Conservation (phyloP, 139 green algal species). For the Micractinium conductrix region DNA sequence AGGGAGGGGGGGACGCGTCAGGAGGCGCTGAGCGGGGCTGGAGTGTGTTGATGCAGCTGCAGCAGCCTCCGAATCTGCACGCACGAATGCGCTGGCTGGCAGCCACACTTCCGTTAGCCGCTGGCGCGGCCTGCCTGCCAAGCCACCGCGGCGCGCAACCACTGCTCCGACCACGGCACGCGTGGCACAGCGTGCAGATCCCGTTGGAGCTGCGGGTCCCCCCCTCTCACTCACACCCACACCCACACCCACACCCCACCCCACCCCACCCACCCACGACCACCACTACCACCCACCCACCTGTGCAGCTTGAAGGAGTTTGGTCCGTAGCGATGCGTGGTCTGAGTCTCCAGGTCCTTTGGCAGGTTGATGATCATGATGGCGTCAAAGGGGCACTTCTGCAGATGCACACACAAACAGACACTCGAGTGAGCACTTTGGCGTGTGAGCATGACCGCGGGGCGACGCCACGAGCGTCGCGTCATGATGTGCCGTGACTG, state of each 20-base stretch:
- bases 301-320: slow-evolving; percentile 99
- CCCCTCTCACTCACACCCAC: neutral
- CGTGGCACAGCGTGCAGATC: too few relatives aligned
- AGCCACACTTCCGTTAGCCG: too few relatives aligned
- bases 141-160: too few relatives aligned
- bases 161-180: too few relatives aligned
- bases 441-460: neutral
- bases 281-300: slow-evolving; percentile 46
- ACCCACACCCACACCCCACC: neutral
- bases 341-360: slow-evolving; percentile 97
- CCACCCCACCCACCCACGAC: neutral
- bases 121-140: too few relatives aligned
- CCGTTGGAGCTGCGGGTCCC: too few relatives aligned
- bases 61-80: too few relatives aligned
- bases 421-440: neutral
- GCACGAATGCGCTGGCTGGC: too few relatives aligned
- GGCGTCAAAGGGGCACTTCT: slow-evolving; percentile 99
- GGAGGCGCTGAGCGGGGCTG: too few relatives aligned
- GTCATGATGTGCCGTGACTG: neutral
- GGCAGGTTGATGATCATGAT: slow-evolving; percentile 99
- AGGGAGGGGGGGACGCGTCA: neutral
- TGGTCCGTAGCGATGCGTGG: slow-evolving; percentile 97
- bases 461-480: too few relatives aligned
- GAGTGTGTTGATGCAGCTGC: too few relatives aligned
- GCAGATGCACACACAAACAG: neutral